Evolutionary conservation across 139 green algal genomes (phyloP), one percentile per base, ranked within the genome.

Genomic region (Coccomyxa sp.): DNA sequence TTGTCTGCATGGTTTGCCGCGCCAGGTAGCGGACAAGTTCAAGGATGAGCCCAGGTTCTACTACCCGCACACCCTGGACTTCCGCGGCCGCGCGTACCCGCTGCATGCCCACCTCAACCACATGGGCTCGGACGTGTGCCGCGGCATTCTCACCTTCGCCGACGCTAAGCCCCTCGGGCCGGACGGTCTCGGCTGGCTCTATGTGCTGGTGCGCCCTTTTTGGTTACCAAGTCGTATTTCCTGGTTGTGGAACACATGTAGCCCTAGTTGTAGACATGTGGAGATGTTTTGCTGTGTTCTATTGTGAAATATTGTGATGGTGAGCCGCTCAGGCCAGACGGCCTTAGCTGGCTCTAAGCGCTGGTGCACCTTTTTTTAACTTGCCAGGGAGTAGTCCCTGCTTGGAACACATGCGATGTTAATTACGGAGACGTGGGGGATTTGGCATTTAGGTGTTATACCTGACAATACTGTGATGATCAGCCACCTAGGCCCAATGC

Each of bases 61-160:
- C 87, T 97, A 94, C 82, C 96, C 96, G 0, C 96, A 99, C 91
- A 97, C 94, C 83, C 57, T 98, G 0, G 96, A 99, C 88, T 98
- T 99, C 92, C 87, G 96, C 32, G 97, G 97, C 15, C 92, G 97
- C 45, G 96, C 96, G 25, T 99, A 99, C 88, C 94, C 97, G 13
- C 95, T 98, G 86, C 95, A 98, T 85, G 93, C 94, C 4, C 90
- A 98, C 91, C 90, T 99, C 32, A 96, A 98, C 81, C 97, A 99
- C 88, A 86, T 99, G 80, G 96, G 95, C 0, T 87, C 91, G 16
- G 97, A 99, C 89, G 77, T 93, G 38, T 95, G 87, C 57, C 92
- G 97, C 14, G 93, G 95, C 45, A 84, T 98, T 84, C 91, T 99
- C 76, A 76, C 91, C 51, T 98, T 98, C 91, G 92, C 90, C 0